Base-by-base conservation (phyloP, 805 yeast genomes). In the Brettanomyces naardenensis region DNA sequence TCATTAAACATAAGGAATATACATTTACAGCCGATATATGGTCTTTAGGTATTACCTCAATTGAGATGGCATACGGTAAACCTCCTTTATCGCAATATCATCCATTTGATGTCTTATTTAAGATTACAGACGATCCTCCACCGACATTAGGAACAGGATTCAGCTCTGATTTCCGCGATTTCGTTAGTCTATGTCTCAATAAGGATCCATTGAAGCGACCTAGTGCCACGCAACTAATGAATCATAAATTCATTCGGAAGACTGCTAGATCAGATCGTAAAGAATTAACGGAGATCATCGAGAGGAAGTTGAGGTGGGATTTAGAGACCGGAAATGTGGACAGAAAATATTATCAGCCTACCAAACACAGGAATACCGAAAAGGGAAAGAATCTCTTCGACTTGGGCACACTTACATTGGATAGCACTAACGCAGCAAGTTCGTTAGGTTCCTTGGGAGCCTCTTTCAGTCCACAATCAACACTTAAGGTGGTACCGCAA, bases 11-110 rank as follows among this genome's bases (percentile, higher is more conserved):
- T 50, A 71, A 75, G 45, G 75, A 71, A 43, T 73, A 78, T 46
- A 75, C 78, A n/a, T 79, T 73, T 37, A 70, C 75, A 36, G 89
- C 90, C 0, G 92, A 82, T 56, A 69, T 82, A 3, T 82, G 92
- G 92, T 78, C 86, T 6, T 60, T 82, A 41, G 92, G 90, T 1
- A 81, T 86, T 43, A 82, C 90, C 26, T 76, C 84, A 3, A 78
- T 78, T 40, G 94, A 83, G 52, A 58, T 83, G 44, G 79, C 81
- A 10, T 67, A 67, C 22, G 87, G 89, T 0, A 78, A 71, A 46
- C 92, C 94, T 1, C 92, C 94, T 7, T 54, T 78, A 17, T 57
- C 74, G 2, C 65, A 71, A 39, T 64, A 60, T 37, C 71, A 73
- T 51, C 78, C 80, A 6, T 69, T 73, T 68, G 72, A 73, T 46